phyloP scores from a whole-genome alignment of 208 protist species.

The Crithidia acanthocephali region DNA sequence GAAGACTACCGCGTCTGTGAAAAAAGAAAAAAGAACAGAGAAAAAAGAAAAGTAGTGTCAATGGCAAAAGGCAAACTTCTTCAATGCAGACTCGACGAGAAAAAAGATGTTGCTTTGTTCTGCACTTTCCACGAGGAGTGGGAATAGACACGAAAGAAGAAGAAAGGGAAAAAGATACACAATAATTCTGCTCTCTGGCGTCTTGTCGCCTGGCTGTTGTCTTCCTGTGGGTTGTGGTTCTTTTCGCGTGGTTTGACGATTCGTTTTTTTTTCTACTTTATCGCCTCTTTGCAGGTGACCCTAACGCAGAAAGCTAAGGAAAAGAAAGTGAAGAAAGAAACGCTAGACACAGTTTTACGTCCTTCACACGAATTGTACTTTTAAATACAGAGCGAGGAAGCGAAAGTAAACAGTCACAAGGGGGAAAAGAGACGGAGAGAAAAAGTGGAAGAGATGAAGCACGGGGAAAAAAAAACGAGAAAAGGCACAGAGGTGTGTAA shows the following conservation, averaged over 20 bases:
- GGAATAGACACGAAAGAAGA: neutral
- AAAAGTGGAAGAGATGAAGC: conserved; percentile 4
- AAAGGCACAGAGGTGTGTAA: too few species aligned
- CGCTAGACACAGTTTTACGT: neutral
- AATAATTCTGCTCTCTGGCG: neutral
- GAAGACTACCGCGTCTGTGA: neutral
- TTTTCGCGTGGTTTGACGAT: neutral
- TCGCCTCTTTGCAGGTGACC: neutral
- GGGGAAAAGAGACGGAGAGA: neutral
- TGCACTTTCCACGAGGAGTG: neutral
- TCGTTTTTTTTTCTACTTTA: neutral
- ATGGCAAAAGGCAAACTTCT: neutral
- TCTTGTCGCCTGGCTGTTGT: neutral
- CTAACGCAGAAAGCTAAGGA: neutral
- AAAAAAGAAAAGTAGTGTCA: neutral
- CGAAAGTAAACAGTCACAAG: neutral
- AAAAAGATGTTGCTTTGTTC: neutral
- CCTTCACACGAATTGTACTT: conserved; percentile 11
- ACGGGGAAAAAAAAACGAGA: conserved; percentile 3
- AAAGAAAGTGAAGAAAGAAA: neutral
- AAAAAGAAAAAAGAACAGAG: neutral
- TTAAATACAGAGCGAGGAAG: neutral
- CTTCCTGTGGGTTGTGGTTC: too few species aligned
- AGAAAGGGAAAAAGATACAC: neutral
- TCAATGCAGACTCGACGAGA: neutral